Conservation (phyloP, 768 basidiomycete species). For the Mycena epipterygia region DNA sequence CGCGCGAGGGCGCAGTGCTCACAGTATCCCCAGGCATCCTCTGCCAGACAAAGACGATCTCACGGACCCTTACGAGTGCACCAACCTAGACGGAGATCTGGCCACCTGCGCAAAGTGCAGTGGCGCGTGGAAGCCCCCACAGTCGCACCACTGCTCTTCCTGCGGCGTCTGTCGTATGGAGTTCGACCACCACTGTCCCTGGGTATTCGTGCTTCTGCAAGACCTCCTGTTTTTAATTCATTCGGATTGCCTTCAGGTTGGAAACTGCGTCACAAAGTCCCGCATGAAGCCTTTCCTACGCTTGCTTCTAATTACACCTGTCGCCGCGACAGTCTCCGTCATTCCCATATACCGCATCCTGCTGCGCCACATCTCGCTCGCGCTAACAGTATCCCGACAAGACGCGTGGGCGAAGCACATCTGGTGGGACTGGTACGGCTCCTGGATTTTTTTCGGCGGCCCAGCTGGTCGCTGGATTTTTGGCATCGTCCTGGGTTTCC, state of each 20-base stretch:
- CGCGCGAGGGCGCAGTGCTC: slow-evolving; percentile 48
- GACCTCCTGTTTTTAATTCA: background rate
- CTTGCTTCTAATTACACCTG: slow-evolving; percentile 49
- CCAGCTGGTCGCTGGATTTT: slow-evolving; percentile 58
- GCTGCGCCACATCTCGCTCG: slow-evolving; percentile 44
- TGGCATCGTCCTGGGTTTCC: slow-evolving; percentile 54
- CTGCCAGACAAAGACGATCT: slow-evolving; percentile 48
- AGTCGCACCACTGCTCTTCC: slow-evolving; percentile 59
- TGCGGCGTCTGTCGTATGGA: slow-evolving; percentile 60
- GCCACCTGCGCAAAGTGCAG: slow-evolving; percentile 53
- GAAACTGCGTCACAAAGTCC: slow-evolving; percentile 56
- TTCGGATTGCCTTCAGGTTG: slow-evolving; percentile 45
- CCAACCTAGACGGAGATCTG: slow-evolving; percentile 48
- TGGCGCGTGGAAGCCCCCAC: slow-evolving; percentile 58
- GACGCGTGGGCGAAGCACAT: slow-evolving; percentile 45
- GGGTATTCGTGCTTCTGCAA: slow-evolving; percentile 42
- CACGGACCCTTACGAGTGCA: slow-evolving; percentile 57
- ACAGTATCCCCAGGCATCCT: slow-evolving; percentile 47
- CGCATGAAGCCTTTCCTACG: slow-evolving; percentile 54
- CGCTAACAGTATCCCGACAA: slow-evolving; percentile 44
- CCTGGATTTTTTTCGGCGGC: slow-evolving; percentile 60
- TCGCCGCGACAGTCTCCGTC: slow-evolving; percentile 45
- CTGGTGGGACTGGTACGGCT: slow-evolving; percentile 61
- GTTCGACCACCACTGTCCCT: slow-evolving; percentile 64
- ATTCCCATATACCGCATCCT: slow-evolving; percentile 47